A percentile compares a stretch with the other conserved stretches of the same genome.
These are phyloP conservation scores for Picocystis sp. DNA, from an alignment of 163 green algal genomes.

Conservation along the genomic window DNA sequence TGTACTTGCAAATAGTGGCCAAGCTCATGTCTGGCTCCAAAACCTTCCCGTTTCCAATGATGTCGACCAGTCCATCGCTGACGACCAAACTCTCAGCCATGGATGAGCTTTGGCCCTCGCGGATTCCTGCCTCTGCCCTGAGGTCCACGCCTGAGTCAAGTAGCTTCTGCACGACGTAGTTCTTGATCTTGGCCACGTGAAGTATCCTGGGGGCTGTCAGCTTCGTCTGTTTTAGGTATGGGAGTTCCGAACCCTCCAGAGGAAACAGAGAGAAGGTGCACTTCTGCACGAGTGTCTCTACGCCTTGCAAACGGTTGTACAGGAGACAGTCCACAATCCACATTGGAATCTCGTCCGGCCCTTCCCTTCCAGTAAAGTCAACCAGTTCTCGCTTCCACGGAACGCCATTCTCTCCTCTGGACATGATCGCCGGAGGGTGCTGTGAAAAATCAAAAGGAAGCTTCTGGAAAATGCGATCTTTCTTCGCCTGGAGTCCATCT, in stretches of 20 bases:
- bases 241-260: conserved; percentile 40
- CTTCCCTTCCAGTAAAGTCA: conserved; percentile 31
- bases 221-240: conserved; percentile 48
- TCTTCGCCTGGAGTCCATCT: background rate
- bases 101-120: too few species aligned
- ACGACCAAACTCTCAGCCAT: too few species aligned
- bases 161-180: conserved; percentile 19
- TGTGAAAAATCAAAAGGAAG: conserved; percentile 6
- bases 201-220: conserved; percentile 76
- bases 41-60: conserved; percentile 22
- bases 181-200: conserved; percentile 52
- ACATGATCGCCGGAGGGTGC: conserved; percentile 18
- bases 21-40: conserved; percentile 61
- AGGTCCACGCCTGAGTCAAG: conserved; percentile 2
- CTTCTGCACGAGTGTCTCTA: conserved; percentile 31
- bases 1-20: conserved; percentile 52
- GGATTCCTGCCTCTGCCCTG: background rate
- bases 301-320: conserved; percentile 10
- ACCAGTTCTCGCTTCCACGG: conserved; percentile 28
- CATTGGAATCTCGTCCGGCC: conserved; percentile 20
- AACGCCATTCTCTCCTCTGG: conserved; percentile 10
- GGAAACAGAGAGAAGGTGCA: conserved; percentile 54
- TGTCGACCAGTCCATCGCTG: background rate
- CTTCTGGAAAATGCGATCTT: background rate
- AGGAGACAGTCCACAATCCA: conserved; percentile 57